Conservation (phyloP, 2,329 filamentous ascomycete species). For the Aspergillus aculeatinus region DNA sequence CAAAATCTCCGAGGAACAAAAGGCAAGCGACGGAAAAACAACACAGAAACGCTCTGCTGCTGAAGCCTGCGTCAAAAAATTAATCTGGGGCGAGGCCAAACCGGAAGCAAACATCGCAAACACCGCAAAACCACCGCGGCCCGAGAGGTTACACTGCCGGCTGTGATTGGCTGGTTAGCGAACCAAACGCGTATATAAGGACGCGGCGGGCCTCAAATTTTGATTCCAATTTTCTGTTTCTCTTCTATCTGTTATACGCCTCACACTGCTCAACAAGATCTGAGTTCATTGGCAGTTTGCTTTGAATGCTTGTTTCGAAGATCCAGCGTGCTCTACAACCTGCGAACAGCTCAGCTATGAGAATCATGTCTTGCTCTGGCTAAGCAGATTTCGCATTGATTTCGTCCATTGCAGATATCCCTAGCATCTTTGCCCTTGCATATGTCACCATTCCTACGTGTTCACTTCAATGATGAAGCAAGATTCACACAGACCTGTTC, state of each 20-base stretch:
- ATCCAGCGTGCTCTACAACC: not conserved
- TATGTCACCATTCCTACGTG: constrained; percentile 7
- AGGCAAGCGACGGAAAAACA: not conserved
- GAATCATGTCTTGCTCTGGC: not conserved
- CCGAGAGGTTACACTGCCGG: not conserved
- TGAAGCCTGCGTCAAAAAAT: constrained; percentile 13
- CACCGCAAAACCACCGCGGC: constrained; percentile 13
- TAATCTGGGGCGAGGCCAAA: constrained; percentile 9
- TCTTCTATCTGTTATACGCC: not conserved
- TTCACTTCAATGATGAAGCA: constrained; percentile 52
- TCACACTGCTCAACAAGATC: not conserved
- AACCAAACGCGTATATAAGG: constrained; percentile 33
- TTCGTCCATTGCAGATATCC: not conserved
- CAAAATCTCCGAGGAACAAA: not conserved
- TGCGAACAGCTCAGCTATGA: not conserved
- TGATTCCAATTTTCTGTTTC: not conserved
- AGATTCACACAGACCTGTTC: constrained; percentile 62
- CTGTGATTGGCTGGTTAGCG: constrained; percentile 24
- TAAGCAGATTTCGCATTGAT: not conserved
- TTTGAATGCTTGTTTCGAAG: not conserved
- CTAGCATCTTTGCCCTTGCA: not conserved
- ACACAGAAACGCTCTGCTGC: not conserved
- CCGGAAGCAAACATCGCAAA: constrained; percentile 16
- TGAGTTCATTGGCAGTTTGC: not conserved
- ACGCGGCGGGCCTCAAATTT: not conserved